These are phyloP conservation scores for Ormosia emarginata DNA, from an alignment of 306 rosid genomes.

Conservation along the genomic window DNA sequence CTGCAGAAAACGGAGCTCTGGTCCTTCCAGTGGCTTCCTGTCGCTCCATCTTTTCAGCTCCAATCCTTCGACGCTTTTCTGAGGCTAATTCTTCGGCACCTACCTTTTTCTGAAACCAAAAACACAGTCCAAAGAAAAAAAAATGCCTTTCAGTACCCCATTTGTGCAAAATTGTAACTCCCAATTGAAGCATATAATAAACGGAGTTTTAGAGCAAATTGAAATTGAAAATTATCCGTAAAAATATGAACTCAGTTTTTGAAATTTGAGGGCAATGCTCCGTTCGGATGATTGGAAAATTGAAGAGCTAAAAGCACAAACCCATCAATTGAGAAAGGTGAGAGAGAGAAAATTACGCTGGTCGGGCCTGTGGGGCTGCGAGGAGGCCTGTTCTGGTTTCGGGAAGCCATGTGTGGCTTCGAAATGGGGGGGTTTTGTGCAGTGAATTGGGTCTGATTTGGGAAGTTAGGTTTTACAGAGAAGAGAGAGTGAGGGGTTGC, in stretches of 20 bases:
- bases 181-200: neutral
- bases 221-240: neutral
- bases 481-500: neutral
- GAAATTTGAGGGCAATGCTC: neutral
- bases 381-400: constrained; percentile 86
- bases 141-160: neutral
- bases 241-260: neutral
- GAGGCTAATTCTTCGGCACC: constrained; percentile 44
- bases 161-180: neutral
- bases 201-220: neutral
- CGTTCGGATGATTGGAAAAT: too few species aligned
- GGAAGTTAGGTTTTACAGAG: constrained; percentile 37
- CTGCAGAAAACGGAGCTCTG: constrained; percentile 44
- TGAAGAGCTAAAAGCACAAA: too few species aligned
- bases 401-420: constrained; percentile 55
- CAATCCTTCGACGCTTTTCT: constrained; percentile 68
- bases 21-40: constrained; percentile 42
- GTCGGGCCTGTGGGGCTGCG: constrained; percentile 72
- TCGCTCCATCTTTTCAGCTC: constrained; percentile 42
- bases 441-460: constrained; percentile 2
- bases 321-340: neutral
- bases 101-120: constrained; percentile 53
- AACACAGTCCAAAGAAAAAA: neutral
- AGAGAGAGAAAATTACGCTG: constrained; percentile 34
- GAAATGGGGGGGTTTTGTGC: neutral